phyloP scores from a whole-genome alignment of 495 filamentous ascomycete species.

The Aspergillus sclerotioniger region DNA sequence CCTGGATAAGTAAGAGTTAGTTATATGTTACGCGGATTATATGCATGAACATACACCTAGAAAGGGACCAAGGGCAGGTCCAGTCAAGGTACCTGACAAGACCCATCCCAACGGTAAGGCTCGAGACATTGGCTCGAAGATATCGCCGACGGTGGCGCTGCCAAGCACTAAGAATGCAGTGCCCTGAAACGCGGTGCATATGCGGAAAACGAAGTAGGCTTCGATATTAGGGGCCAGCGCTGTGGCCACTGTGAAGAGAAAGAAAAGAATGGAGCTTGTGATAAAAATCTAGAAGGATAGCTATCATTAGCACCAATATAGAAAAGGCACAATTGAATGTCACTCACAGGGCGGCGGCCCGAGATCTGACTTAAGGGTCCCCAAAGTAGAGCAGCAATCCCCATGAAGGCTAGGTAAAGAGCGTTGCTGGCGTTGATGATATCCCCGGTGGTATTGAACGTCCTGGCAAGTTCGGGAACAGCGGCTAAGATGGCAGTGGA shows the following conservation, averaged over 20 bases:
- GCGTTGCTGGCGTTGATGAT: conserved; percentile 71
- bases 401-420: conserved; percentile 69
- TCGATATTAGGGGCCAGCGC: conserved; percentile 65
- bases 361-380: conserved; percentile 68
- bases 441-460: conserved; percentile 59
- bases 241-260: conserved; percentile 62
- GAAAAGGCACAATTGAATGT: neutral
- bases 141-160: conserved; percentile 62
- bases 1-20: conserved; percentile 27
- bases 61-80: conserved; percentile 69
- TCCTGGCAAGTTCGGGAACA: conserved; percentile 63
- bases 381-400: conserved; percentile 63
- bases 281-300: conserved; percentile 48
- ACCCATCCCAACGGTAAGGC: conserved; percentile 71
- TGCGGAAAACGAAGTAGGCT: conserved; percentile 66
- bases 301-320: conserved; percentile 12
- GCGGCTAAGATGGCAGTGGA: conserved; percentile 69
- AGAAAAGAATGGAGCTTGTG: conserved; percentile 56
- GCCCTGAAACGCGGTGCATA: conserved; percentile 69
- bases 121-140: conserved; percentile 63
- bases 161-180: conserved; percentile 68
- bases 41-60: conserved; percentile 37
- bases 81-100: conserved; percentile 65
- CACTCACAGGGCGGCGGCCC: conserved; percentile 57
- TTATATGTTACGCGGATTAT: neutral